These are phyloP conservation scores for Alternaria metachromatica DNA, from an alignment of 2,329 filamentous ascomycete genomes.

Conservation along the genomic window DNA sequence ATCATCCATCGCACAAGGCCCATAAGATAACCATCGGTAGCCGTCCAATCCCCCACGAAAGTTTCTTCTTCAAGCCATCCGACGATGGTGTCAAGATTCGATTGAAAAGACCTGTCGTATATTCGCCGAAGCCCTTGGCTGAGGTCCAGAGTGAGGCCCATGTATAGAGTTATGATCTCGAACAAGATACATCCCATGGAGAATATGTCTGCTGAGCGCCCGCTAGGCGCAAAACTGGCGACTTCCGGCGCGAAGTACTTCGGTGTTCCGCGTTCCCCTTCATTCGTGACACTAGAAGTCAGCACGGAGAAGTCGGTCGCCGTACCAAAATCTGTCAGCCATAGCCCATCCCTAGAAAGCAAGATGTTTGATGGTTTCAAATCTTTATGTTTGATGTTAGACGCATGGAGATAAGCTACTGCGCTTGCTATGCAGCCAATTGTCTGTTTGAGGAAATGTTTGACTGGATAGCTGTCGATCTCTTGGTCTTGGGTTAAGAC, in stretches of 20 bases:
- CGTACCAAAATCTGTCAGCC: not conserved
- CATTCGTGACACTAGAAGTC: accelerated
- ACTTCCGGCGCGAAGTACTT: not conserved
- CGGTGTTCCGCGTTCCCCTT: accelerated
- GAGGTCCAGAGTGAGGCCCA: accelerated
- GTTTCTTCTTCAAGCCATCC: not conserved
- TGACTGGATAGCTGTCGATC: too few relatives aligned
- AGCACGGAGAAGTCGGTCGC: not conserved
- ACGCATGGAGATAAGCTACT: not conserved
- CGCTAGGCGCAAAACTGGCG: accelerated
- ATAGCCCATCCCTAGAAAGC: accelerated
- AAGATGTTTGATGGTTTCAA: not conserved
- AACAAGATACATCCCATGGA: not conserved
- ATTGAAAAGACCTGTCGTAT: not conserved
- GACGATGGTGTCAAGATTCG: not conserved
- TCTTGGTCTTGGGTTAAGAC: too few relatives aligned
- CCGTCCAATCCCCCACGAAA: too few relatives aligned
- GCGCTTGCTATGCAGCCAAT: not conserved
- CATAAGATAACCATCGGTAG: not conserved
- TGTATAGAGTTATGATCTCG: accelerated
- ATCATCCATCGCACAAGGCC: not conserved
- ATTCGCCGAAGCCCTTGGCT: accelerated
- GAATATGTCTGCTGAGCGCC: not conserved
- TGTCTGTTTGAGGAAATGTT: too few relatives aligned
- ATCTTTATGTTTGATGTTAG: not conserved